Evolutionary conservation across 2,329 filamentous ascomycete species (phyloP), one percentile per base, ranked within the genome.

Genomic region (Phialophora verrucosa): DNA sequence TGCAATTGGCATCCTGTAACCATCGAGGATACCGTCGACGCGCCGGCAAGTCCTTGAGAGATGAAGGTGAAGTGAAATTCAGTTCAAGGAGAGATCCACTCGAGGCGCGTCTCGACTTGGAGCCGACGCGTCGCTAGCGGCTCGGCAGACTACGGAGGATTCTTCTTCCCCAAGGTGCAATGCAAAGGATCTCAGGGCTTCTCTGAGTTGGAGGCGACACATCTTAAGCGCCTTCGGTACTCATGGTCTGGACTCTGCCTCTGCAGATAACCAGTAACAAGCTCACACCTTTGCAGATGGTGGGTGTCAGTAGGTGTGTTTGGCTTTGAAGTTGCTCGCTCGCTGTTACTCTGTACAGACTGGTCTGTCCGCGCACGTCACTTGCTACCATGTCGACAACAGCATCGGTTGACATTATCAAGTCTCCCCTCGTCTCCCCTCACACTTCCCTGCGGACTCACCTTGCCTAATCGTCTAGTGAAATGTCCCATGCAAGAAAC

Each of bases 361-460:
- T 3, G 17, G 5, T 17, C 38, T n/a, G 38, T 42, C 4, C 38
- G 7, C 38, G 38, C 6, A 42, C 4, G 38, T 7, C 17, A 42
- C 38, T 44, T n/a, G 38, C 17, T 44, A 44, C 38, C 38, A 44
- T 44, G 38, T 44, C 38, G 38, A 44, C 2, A 44, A 44, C 38
- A 44, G 38, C 38, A n/a, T 20, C 38, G 17, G 1, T 44, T n/a
- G 38, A n/a, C 38, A 20, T 44, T 20, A n/a, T n/a, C 38, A 44
- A 44, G 4, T n/a, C 17, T 44, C 49, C 23, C 3, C 8, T 67
- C 17, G 4, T n/a, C 17, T 44, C 49, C 23, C 3, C 8, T 67
- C 17, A 84, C 80, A 44, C 78, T 87, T 1, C 82, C 83, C 67
- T 86, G 84, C 72, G 86, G 86, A 1, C 77, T 88, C 29, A 80